These are phyloP conservation scores for Albugo candida DNA, from an alignment of 352 stramenopile species.

Conservation along the genomic window DNA sequence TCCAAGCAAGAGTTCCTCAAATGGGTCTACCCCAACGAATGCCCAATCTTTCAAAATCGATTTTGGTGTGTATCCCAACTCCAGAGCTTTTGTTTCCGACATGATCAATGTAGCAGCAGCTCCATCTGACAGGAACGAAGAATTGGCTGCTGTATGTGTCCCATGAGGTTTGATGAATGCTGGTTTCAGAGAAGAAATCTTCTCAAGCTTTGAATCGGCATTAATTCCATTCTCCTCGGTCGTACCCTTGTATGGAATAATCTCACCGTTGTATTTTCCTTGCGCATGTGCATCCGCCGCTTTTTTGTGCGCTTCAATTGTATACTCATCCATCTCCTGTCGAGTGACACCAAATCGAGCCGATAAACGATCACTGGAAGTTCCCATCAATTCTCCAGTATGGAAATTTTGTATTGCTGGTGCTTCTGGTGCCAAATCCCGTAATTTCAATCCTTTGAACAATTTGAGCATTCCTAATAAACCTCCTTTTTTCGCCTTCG, in stretches of 20 bases:
- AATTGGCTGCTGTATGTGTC: constrained; percentile 96
- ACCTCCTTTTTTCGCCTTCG: constrained; percentile 92
- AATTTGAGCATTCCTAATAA: constrained; percentile 76
- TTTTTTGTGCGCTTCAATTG: constrained; percentile 85
- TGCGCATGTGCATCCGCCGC: constrained; percentile 88
- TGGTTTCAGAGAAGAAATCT: constrained; percentile 91
- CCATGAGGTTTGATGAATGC: constrained; percentile 96
- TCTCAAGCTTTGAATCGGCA: constrained; percentile 86
- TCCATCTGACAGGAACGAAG: constrained; percentile 94
- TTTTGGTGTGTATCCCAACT: constrained; percentile 91
- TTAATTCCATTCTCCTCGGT: constrained; percentile 96
- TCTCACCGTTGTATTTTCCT: constrained; percentile 86
- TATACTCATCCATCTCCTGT: constrained; percentile 94
- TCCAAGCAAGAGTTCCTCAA: constrained; percentile 86
- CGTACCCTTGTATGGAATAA: constrained; percentile 87
- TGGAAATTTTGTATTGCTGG: constrained; percentile 98
- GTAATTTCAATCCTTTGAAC: constrained; percentile 86
- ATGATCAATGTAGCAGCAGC: constrained; percentile 91
- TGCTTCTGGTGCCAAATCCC: constrained; percentile 82
- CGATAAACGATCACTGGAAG: constrained; percentile 87
- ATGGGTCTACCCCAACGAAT: constrained; percentile 95
- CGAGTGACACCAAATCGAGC: constrained; percentile 89
- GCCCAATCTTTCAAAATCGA: constrained; percentile 88
- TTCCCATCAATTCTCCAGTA: constrained; percentile 97
- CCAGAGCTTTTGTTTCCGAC: constrained; percentile 89